Evolutionary conservation across 352 stramenopile genomes (phyloP).

Genomic region (Peronospora tabacina): DNA sequence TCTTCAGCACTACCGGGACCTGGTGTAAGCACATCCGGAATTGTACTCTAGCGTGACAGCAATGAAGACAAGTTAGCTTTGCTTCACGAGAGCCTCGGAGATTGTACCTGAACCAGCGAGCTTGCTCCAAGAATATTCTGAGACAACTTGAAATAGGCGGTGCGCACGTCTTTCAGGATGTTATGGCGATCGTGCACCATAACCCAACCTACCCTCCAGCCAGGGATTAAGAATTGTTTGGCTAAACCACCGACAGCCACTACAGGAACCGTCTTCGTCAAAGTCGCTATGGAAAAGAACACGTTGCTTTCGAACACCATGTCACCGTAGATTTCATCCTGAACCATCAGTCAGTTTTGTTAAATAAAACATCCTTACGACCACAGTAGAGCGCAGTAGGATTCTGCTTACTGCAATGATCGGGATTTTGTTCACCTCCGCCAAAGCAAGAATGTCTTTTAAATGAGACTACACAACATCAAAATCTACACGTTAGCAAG

Average conservation of each 20-base stretch:
- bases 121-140: constrained; percentile 90
- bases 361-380: not conserved
- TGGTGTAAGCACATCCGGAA: constrained; percentile 79
- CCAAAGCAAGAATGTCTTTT: constrained; percentile 62
- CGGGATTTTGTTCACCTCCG: constrained; percentile 83
- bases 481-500: not conserved
- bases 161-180: constrained; percentile 72
- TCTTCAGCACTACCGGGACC: constrained; percentile 49
- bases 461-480: constrained; percentile 38
- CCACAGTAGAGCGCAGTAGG: not conserved
- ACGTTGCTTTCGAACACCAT: constrained; percentile 68
- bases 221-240: constrained; percentile 94
- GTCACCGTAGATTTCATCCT: constrained; percentile 83
- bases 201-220: constrained; percentile 93
- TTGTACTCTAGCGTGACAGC: constrained; percentile 41
- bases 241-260: constrained; percentile 82
- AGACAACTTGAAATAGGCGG: constrained; percentile 87
- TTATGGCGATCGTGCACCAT: constrained; percentile 89
- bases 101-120: constrained; percentile 72
- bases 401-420: constrained; percentile 84
- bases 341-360: not conserved
- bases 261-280: constrained; percentile 78
- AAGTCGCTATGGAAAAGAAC: constrained; percentile 77
- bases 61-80: constrained; percentile 5
- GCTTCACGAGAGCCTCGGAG: not conserved